These are phyloP conservation scores for Cichorium intybus DNA, from an alignment of 140 eudicot genomes.

Conservation along the genomic window DNA sequence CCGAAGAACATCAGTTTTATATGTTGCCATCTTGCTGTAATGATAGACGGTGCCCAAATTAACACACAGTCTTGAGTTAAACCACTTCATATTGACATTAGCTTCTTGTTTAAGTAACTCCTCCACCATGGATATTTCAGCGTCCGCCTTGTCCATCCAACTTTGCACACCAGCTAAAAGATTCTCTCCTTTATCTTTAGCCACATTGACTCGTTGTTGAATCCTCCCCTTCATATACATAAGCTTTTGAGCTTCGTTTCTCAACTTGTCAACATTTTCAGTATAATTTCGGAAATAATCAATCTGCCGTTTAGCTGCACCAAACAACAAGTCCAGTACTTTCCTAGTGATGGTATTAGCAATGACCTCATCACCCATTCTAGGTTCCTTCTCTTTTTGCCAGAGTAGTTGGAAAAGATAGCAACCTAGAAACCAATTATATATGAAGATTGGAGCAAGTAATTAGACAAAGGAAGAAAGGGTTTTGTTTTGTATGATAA, in stretches of 20 bases:
- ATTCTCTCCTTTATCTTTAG: neutral
- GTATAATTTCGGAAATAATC: neutral
- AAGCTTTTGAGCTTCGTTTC: neutral
- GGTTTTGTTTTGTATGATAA: no score
- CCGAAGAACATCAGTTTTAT: neutral
- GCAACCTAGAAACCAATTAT: no score
- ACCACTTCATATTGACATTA: neutral
- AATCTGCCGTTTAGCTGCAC: conserved; percentile 8
- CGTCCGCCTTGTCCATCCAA: conserved; percentile 2
- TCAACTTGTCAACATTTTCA: neutral
- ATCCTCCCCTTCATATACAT: neutral
- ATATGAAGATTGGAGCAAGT: no score
- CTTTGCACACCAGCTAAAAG: neutral
- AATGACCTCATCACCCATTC: conserved; percentile 11
- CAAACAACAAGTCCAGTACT: neutral
- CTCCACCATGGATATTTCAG: neutral
- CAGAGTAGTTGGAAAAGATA: no score
- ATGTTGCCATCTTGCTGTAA: neutral
- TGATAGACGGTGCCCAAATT: neutral
- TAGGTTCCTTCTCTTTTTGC: no score
- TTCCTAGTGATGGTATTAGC: neutral
- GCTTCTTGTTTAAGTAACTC: neutral
- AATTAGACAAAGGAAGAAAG: no score
- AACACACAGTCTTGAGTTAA: neutral
- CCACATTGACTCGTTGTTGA: neutral